These are phyloP conservation scores for Fusarium compactum DNA, from an alignment of 2,329 filamentous ascomycete genomes.

Conservation along the genomic window DNA sequence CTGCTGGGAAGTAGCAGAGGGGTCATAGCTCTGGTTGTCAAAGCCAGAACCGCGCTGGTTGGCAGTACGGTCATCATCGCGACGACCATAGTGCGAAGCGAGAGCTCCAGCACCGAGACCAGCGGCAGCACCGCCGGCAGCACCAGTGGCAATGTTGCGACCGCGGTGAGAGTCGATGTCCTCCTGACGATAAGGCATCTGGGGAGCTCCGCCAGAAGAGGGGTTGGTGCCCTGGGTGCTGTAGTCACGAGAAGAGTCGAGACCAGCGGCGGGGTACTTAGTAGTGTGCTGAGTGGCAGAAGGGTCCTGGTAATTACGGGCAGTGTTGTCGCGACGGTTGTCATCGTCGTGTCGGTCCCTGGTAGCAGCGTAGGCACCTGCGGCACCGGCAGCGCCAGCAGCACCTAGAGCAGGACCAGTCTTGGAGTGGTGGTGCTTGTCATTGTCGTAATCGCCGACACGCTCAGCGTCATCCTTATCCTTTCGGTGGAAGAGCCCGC, in stretches of 20 bases:
- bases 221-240: not conserved
- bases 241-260: not conserved
- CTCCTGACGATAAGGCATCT: conserved; percentile 5
- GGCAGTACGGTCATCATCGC: not conserved
- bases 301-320: not conserved
- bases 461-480: conserved; percentile 15
- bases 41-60: not conserved
- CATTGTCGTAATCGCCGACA: not conserved
- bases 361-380: conserved; percentile 31
- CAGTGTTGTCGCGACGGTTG: not conserved
- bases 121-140: conserved; percentile 2
- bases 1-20: not conserved
- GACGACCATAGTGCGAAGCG: conserved; percentile 5
- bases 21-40: not conserved
- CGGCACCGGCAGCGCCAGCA: conserved; percentile 31
- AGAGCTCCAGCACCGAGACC: conserved; percentile 22
- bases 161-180: not conserved
- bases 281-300: not conserved
- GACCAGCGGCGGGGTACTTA: conserved; percentile 12
- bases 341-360: conserved; percentile 16
- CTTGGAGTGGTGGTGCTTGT: conserved; percentile 21
- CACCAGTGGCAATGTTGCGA: not conserved
- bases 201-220: not conserved
- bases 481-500: conserved; percentile 21
- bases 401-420: conserved; percentile 29